A percentile compares a stretch with the other conserved stretches of the same genome.
phyloP scores from a whole-genome alignment of 805 yeast genomes.

The Saturnispora zaruensis region DNA sequence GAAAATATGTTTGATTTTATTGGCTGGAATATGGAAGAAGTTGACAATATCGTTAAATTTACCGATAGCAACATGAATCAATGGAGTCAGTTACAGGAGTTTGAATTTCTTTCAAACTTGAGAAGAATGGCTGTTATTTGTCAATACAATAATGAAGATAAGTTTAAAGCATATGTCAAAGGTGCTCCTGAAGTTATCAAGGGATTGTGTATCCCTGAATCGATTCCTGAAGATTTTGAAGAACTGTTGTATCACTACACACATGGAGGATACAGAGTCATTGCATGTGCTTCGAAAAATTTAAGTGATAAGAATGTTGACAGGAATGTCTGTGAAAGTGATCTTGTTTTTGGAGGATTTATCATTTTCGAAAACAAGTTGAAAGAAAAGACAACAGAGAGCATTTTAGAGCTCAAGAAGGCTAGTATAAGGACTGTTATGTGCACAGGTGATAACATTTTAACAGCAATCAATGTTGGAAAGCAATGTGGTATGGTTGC shows the following conservation, averaged over 20 bases:
- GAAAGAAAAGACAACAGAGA: slow-evolving; percentile 56
- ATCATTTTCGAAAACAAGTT: slow-evolving; percentile 88
- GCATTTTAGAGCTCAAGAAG: slow-evolving; percentile 47
- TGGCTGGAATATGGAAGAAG: slow-evolving; percentile 67
- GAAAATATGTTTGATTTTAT: slow-evolving; percentile 89
- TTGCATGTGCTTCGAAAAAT: slow-evolving; percentile 74
- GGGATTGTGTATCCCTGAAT: slow-evolving; percentile 60
- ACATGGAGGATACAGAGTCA: slow-evolving; percentile 89
- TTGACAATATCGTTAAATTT: slow-evolving; percentile 33
- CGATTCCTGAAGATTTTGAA: slow-evolving; percentile 69
- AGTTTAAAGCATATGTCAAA: slow-evolving; percentile 55
- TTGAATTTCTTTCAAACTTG: slow-evolving; percentile 76
- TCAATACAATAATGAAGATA: slow-evolving; percentile 16
- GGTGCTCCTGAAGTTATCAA: slow-evolving; percentile 97
- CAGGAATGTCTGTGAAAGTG: slow-evolving; percentile 62
- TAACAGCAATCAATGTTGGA: slow-evolving; percentile 92
- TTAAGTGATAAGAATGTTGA: slow-evolving; percentile 27
- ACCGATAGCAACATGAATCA: slow-evolving; percentile 14
- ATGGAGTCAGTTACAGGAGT: slow-evolving; percentile 39
- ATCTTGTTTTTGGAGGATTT: slow-evolving; percentile 74
- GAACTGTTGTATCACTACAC: slow-evolving; percentile 76
- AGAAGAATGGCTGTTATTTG: slow-evolving; percentile 88
- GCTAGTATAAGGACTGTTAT: slow-evolving; percentile 79
- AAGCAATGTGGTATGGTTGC: slow-evolving; percentile 67
- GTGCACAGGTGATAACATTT: slow-evolving; percentile 97